Evolutionary conservation across 441 rosid species (phyloP).

Genomic region (Pelargonium australe): DNA sequence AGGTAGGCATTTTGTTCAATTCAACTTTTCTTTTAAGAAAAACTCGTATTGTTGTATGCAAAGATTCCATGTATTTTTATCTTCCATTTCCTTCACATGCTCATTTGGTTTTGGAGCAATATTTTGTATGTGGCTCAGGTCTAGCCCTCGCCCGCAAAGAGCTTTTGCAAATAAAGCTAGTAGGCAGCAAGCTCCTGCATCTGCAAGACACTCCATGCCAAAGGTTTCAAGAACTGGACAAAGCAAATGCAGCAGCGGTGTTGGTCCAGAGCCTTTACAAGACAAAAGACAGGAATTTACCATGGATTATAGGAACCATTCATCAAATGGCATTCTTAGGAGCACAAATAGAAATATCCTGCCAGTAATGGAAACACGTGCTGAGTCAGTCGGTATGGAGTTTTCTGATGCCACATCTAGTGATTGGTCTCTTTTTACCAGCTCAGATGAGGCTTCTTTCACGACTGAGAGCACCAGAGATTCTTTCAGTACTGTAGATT

Average conservation of each 20-base stretch:
- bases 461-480: constrained; percentile 84
- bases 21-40: background rate
- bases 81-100: background rate
- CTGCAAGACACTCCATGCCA: constrained; percentile 25
- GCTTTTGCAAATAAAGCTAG: constrained; percentile 28
- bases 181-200: constrained; percentile 24
- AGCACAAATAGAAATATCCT: constrained; percentile 18
- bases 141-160: constrained; percentile 58
- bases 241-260: constrained; percentile 29
- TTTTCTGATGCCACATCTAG: constrained; percentile 65
- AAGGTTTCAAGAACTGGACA: constrained; percentile 35
- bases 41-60: too few species aligned
- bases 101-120: too few species aligned
- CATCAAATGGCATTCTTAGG: constrained; percentile 19
- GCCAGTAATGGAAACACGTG: background rate
- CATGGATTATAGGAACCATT: constrained; percentile 8
- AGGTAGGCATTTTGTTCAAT: constrained; percentile 34
- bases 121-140: constrained; percentile 31
- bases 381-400: constrained; percentile 21
- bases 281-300: constrained; percentile 21
- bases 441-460: constrained; percentile 88
- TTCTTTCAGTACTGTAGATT: constrained; percentile 68
- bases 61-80: background rate
- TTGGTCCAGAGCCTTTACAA: constrained; percentile 21
- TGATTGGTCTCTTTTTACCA: constrained; percentile 79